Evolutionary conservation across 2,329 filamentous ascomycete genomes (phyloP).

Genomic region (Arachnomyces sp.): DNA sequence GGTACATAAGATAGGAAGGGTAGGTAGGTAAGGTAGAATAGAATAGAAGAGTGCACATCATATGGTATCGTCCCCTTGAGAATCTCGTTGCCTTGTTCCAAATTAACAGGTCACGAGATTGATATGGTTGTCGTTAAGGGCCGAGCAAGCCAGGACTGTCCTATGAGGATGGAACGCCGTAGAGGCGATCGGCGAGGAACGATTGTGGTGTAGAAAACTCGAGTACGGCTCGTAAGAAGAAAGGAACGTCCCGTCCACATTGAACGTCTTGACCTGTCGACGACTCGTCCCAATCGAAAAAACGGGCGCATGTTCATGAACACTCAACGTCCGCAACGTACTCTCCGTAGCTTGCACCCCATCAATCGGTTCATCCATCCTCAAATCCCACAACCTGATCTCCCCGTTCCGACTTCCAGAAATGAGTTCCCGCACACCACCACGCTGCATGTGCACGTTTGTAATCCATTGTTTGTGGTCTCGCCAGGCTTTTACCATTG

Average conservation of each 20-base stretch:
- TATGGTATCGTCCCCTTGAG: no score
- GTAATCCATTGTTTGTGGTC: constrained; percentile 94
- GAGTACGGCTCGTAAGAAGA: constrained; percentile 84
- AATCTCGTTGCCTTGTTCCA: no score
- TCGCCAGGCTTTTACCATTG: constrained; percentile 95
- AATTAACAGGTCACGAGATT: constrained; percentile 67
- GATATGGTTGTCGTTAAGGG: constrained; percentile 78
- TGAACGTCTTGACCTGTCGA: constrained; percentile 86
- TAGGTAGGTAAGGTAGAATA: no score
- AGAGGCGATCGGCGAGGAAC: constrained; percentile 71
- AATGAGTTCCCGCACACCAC: constrained; percentile 82
- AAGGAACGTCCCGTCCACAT: constrained; percentile 70
- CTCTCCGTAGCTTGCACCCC: constrained; percentile 67
- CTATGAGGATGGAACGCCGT: constrained; percentile 94
- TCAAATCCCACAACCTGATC: constrained; percentile 91
- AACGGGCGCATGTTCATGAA: constrained; percentile 92
- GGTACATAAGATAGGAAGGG: no score
- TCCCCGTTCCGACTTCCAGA: constrained; percentile 88
- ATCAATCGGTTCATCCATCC: constrained; percentile 69
- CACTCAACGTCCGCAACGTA: constrained; percentile 74
- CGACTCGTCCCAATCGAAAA: constrained; percentile 89
- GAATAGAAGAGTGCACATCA: no score
- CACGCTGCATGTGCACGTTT: constrained; percentile 92
- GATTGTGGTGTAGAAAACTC: constrained; percentile 73
- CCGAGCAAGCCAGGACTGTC: constrained; percentile 81